Evolutionary conservation across 2,329 filamentous ascomycete species (phyloP), one percentile per base, ranked within the genome.

Genomic region (Diaporthe sp.): DNA sequence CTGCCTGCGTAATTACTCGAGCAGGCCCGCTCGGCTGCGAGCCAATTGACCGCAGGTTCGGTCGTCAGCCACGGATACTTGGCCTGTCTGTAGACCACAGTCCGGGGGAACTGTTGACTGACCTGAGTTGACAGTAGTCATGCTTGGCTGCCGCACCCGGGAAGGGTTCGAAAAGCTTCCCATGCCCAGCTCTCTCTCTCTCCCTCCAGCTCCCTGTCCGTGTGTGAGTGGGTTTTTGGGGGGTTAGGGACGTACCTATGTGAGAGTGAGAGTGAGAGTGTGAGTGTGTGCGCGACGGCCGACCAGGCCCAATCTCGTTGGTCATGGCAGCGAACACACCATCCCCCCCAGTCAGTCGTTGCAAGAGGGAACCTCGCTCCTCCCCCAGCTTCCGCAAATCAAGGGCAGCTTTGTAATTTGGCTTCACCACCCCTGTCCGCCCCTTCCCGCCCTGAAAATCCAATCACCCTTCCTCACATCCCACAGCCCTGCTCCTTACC

Each of bases 401-500:
- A 73, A 70, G 71, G 58, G 61, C 46, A 73, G 55, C 71, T 65
- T 65, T 73, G 51, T 73, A 73, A 61, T 73, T 61, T 73, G 71
- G 60, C 60, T 65, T 73, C 58, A 73, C 22, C 28, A 34, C 71
- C 71, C 71, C 71, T 73, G 71, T 73, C 71, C 22, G 71, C 71
- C 71, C 71, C 71, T 71, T 58, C 42, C 44, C 60, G 49, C 70
- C 71, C 71, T 71, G 71, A 72, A 76, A 70, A 60, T 68, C 71
- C 75, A 77, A 77, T 74, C 74, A 74, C 65, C 55, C 60, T 57
- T 51, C 34, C 61, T 73, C 28, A 75, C 68, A 81, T 80, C 15
- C 79, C 80, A 19, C 49, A 55, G 65, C 65, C 65, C 65, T 70
- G 65, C 65, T 55, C 65, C 49, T 39, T 70, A 70, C 65, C 65